A percentile compares a stretch with the other conserved stretches of the same genome.
These are phyloP conservation scores for Tricholomella constricta DNA, from an alignment of 768 basidiomycete genomes.

Conservation along the genomic window DNA sequence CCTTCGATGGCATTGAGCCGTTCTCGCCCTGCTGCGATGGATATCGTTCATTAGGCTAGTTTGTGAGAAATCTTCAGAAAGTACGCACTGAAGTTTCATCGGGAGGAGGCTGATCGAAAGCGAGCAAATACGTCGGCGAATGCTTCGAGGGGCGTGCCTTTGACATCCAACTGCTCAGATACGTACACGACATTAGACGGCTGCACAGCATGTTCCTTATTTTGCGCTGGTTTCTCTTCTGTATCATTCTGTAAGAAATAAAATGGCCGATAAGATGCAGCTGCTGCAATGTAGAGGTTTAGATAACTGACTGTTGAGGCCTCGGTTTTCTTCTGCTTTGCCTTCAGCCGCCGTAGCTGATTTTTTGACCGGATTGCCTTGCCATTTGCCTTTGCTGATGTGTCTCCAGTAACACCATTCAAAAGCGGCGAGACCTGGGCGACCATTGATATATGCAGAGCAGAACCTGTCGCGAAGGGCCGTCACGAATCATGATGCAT, in stretches of 20 bases:
- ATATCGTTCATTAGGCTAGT: background rate
- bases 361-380: constrained; percentile 79
- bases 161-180: constrained; percentile 80
- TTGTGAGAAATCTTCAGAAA: background rate
- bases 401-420: constrained; percentile 15
- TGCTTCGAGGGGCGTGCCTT: constrained; percentile 73
- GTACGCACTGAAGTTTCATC: constrained; percentile 66
- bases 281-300: constrained; percentile 3
- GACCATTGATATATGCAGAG: too few species aligned
- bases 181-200: constrained; percentile 78
- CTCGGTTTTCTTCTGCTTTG: constrained; percentile 71
- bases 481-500: too few species aligned
- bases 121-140: constrained; percentile 94
- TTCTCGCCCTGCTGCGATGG: constrained; percentile 38
- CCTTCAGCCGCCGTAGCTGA: constrained; percentile 79
- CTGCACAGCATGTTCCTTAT: constrained; percentile 37
- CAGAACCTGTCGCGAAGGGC: too few species aligned
- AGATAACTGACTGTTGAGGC: constrained; percentile 18
- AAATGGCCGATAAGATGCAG: background rate
- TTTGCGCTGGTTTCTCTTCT: constrained; percentile 33
- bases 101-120: constrained; percentile 77
- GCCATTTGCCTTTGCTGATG: constrained; percentile 29
- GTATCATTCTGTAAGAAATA: constrained; percentile 17
- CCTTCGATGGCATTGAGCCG: constrained; percentile 61
- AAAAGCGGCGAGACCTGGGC: constrained; percentile 17